phyloP scores from a whole-genome alignment of 2,329 filamentous ascomycete species.

The Acephala macrosclerotiorum region DNA sequence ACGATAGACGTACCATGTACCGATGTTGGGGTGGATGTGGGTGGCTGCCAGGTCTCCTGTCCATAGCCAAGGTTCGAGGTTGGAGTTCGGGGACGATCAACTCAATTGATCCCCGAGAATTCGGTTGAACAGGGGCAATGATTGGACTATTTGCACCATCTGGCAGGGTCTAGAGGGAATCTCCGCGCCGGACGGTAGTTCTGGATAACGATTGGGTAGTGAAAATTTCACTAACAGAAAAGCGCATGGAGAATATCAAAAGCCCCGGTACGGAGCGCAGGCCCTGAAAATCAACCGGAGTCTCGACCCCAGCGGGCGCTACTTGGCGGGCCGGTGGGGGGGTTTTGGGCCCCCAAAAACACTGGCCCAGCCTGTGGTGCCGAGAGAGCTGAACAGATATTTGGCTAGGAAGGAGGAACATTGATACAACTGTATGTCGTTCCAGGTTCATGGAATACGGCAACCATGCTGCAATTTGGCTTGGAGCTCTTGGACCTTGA shows the following conservation, averaged over 20 bases:
- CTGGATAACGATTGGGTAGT: conserved; percentile 1
- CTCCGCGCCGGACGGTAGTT: background rate
- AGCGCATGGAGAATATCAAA: conserved; percentile 6
- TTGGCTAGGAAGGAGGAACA: background rate
- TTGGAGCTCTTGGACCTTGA: too few relatives aligned
- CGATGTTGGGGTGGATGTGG: background rate
- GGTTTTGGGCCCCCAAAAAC: background rate
- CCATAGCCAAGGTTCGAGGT: conserved; percentile 5
- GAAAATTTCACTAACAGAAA: conserved; percentile 1
- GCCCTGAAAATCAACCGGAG: conserved; percentile 1
- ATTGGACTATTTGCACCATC: conserved; percentile 13
- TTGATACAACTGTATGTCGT: background rate
- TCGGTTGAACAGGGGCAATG: conserved; percentile 18
- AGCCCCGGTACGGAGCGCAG: background rate
- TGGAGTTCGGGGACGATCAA: conserved; percentile 11
- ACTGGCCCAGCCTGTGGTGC: background rate
- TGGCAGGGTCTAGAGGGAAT: background rate
- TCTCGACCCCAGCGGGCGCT: background rate
- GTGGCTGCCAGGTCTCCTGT: background rate
- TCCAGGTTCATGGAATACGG: too few relatives aligned
- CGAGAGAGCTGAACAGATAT: background rate
- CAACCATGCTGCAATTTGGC: too few relatives aligned
- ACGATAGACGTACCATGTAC: conserved; percentile 4
- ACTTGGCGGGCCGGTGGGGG: conserved; percentile 1
- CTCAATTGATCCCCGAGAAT: conserved; percentile 16